Percentiles rank a stretch among this genome's conserved stretches.
Conservation (phyloP, 2,329 filamentous ascomycete species). For the Tolypocladium capitatum region DNA sequence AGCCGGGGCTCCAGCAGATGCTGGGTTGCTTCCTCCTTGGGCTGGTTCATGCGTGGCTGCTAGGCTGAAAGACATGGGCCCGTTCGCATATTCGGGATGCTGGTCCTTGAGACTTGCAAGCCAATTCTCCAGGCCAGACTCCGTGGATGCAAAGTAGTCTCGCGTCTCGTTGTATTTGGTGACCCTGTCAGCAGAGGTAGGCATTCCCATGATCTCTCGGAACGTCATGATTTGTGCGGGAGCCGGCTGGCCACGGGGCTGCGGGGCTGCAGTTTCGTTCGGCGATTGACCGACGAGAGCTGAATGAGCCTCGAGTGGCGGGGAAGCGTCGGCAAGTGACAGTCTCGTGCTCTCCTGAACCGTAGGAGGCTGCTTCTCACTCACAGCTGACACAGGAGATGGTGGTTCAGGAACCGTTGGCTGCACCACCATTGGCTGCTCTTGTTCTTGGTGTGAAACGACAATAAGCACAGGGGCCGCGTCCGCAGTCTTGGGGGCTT, state of each 20-base stretch:
- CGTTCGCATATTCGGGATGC: constrained; percentile 34
- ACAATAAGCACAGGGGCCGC: neutral
- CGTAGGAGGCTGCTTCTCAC: constrained; percentile 15
- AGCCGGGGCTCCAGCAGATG: constrained; percentile 10
- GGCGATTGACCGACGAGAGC: constrained; percentile 8
- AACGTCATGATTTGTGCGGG: constrained; percentile 40
- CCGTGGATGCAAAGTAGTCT: constrained; percentile 53
- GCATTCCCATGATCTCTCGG: constrained; percentile 63
- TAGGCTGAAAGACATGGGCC: constrained; percentile 16
- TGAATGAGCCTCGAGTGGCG: constrained; percentile 26
- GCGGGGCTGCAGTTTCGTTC: constrained; percentile 4
- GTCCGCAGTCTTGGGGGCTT: neutral
- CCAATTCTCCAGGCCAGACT: constrained; percentile 61
- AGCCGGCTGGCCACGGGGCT: constrained; percentile 1
- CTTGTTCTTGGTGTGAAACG: constrained; percentile 8
- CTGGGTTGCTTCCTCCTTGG: constrained; percentile 8
- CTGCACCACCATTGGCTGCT: neutral
- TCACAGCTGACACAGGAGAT: constrained; percentile 28
- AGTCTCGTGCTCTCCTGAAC: constrained; percentile 13
- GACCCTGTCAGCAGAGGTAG: constrained; percentile 54
- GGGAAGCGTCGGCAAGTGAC: constrained; percentile 29
- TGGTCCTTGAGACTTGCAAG: constrained; percentile 29
- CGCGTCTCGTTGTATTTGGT: constrained; percentile 61
- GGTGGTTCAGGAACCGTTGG: constrained; percentile 22
- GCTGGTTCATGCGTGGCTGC: constrained; percentile 4